Base-by-base conservation (phyloP, 805 yeast species). In the Lachancea waltii region DNA sequence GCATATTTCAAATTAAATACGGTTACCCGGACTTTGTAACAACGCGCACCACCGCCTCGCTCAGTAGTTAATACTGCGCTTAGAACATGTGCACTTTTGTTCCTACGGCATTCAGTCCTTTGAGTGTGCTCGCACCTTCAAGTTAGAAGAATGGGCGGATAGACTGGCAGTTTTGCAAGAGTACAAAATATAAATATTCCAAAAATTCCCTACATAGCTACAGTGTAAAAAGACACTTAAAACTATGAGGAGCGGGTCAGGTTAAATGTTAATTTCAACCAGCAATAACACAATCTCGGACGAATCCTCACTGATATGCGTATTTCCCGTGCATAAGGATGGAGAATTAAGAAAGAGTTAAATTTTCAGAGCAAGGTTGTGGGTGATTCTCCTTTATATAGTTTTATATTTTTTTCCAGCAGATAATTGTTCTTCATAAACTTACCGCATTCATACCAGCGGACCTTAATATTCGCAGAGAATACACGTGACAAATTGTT, bases 241-340 rank as follows among this genome's bases (percentile, higher is more conserved):
- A 61, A 56, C 54, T 62, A 61, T 62, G 62, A 63, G 76, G 76
- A 79, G 80, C 38, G 75, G 81, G 95, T 89, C 90, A 67, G 89
- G 92, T 83, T 81, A 79, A 78, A 85, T 89, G 27, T 57, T 49
- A 58, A 54, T 92, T 90, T 92, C 97, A 92, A 90, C 97, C 95
- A 90, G 98, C 98, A 90, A 90, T 90, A 85, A 92, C 97, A 90
- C 95, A 95, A 89, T 87, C 98, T 90, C 98, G 97, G 98, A 92
- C 96, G 95, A 89, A 87, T 92, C 98, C 97, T 90, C 98, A 90
- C 95, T 89, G 97, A 90, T 87, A 86, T 95, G 95, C 95, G 97
- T 92, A 90, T 87, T 90, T 95, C 97, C 97, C 98, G 82, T 83
- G 98, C 97, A 90, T 86, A 90, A 90, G 81, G 97, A 89, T 85